Evolutionary conservation across 495 filamentous ascomycete genomes (phyloP).

Genomic region (Trichoderma asperelloides): DNA sequence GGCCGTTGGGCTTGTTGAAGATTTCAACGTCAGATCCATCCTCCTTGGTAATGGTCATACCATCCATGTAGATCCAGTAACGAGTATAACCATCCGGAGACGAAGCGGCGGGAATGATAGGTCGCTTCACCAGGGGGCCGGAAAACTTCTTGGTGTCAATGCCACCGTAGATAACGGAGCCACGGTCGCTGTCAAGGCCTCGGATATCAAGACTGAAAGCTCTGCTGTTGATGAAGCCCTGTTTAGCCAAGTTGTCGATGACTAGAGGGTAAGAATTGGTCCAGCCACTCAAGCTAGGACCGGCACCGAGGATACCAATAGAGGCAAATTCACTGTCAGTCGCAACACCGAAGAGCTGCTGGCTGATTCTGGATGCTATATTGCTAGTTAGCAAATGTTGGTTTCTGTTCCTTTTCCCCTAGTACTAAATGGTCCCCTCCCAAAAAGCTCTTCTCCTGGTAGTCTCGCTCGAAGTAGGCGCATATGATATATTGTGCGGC

Average conservation of each 20-base stretch:
- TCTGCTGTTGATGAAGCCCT: constrained; percentile 48
- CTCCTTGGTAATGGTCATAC: constrained; percentile 17
- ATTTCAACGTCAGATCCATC: constrained; percentile 14
- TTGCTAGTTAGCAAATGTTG: not conserved
- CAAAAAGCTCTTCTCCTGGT: not conserved
- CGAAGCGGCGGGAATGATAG: constrained; percentile 40
- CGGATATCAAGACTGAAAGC: constrained; percentile 49
- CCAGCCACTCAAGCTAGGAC: constrained; percentile 37
- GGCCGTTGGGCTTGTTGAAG: constrained; percentile 6
- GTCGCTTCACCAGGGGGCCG: constrained; percentile 57
- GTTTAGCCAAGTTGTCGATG: constrained; percentile 44
- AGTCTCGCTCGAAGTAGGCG: not conserved
- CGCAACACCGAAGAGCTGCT: constrained; percentile 16
- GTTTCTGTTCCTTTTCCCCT: not conserved
- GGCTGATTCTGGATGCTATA: constrained; percentile 11
- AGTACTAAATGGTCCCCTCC: not conserved
- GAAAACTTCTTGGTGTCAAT: constrained; percentile 69
- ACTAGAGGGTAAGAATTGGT: constrained; percentile 50
- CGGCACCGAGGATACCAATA: constrained; percentile 51
- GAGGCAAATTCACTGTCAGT: constrained; percentile 12
- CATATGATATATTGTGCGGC: not conserved
- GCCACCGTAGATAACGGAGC: constrained; percentile 69
- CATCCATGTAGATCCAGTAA: constrained; percentile 18
- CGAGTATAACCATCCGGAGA: constrained; percentile 18
- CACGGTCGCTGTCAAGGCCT: constrained; percentile 5